These are phyloP conservation scores for Artemisia annua DNA, from an alignment of 129 eudicot genomes.

Conservation along the genomic window DNA sequence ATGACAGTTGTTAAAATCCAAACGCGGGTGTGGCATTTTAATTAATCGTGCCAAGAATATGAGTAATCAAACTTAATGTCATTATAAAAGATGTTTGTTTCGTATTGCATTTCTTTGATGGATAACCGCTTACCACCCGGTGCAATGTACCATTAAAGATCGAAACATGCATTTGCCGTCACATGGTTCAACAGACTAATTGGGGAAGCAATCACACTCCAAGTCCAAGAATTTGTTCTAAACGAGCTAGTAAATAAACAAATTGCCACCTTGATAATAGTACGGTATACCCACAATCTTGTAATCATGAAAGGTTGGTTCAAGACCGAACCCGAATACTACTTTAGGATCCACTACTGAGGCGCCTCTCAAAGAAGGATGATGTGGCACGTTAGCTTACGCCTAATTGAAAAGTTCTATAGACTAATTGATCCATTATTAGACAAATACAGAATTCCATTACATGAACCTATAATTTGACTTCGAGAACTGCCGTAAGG, in stretches of 20 bases:
- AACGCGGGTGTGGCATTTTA: not conserved
- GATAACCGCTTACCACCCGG: conserved; percentile 1
- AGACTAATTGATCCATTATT: not conserved
- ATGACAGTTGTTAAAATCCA: not conserved
- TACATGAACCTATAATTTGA: no score
- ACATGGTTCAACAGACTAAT: no score
- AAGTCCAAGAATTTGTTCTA: no score
- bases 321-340: conserved; percentile 14
- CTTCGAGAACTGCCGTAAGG: no score
- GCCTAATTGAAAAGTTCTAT: conserved; percentile 17
- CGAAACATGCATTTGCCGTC: no score
- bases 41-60: conserved; percentile 4
- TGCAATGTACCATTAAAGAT: conserved; percentile 27
- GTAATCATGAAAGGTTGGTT: conserved; percentile 6
- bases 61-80: conserved; percentile 14
- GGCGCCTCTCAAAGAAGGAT: no score
- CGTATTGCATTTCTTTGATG: not conserved
- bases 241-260: no score
- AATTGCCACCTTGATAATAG: no score
- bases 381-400: not conserved
- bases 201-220: no score
- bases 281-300: not conserved
- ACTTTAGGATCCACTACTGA: not conserved
- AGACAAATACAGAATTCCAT: not conserved
- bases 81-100: not conserved